Evolutionary conservation across 306 rosid species (phyloP).

Genomic region (peach (Prunus persica)): DNA sequence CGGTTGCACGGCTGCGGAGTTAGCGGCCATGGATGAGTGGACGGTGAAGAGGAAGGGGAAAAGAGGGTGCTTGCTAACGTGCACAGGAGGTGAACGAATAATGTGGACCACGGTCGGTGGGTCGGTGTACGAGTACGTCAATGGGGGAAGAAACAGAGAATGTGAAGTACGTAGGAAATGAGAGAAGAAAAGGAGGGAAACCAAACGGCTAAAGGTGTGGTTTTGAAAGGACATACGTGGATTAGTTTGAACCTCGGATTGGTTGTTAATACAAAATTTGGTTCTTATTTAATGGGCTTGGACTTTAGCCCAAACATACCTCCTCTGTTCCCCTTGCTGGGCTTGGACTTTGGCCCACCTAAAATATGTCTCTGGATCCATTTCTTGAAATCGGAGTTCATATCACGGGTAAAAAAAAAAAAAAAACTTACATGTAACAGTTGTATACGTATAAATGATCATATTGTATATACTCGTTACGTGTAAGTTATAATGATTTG

Average conservation of each 20-base stretch:
- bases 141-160: neutral
- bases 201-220: slow-evolving; percentile 39
- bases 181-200: slow-evolving; percentile 48
- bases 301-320: neutral
- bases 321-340: neutral
- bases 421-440: no score
- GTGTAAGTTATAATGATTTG: no score
- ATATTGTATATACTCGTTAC: no score
- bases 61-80: slow-evolving; percentile 8
- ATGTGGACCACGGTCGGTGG: slow-evolving; percentile 13
- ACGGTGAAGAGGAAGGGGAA: neutral
- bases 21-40: slow-evolving; percentile 36
- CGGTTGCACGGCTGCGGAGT: slow-evolving; percentile 31
- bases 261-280: neutral
- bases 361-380: neutral
- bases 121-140: neutral
- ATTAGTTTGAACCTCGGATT: slow-evolving; percentile 10
- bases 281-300: neutral
- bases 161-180: neutral
- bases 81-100: slow-evolving; percentile 14
- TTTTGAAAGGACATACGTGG: slow-evolving; percentile 47
- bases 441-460: no score
- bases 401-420: no score
- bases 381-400: no score
- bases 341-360: neutral